Evolutionary conservation across 371 early-diverging fungal species (phyloP).

Genomic region (Mucor ambiguus): DNA sequence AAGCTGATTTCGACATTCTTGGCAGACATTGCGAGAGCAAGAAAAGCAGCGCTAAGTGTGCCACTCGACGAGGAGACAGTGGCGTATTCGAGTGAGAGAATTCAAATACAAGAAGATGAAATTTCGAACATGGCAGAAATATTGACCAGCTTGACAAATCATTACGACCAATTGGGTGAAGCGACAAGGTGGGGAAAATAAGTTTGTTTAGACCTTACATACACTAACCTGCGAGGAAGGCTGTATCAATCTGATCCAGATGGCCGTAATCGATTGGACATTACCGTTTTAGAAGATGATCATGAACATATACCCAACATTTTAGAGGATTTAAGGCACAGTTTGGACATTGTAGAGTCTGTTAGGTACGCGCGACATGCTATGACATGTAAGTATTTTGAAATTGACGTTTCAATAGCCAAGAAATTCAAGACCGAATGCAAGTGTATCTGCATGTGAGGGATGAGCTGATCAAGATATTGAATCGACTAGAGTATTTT

Average conservation of each 20-base stretch:
- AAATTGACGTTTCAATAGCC: constrained; percentile 13
- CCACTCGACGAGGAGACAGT: constrained; percentile 32
- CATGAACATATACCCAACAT: constrained; percentile 49
- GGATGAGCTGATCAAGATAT: constrained; percentile 32
- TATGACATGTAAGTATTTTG: neutral
- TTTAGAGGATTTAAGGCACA: constrained; percentile 35
- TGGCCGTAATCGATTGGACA: constrained; percentile 35
- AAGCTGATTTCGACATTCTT: constrained; percentile 31
- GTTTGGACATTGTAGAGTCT: constrained; percentile 36
- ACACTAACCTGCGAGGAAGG: neutral
- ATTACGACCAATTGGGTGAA: constrained; percentile 52
- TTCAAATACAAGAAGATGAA: constrained; percentile 41
- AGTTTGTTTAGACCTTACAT: neutral
- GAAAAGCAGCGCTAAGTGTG: constrained; percentile 29
- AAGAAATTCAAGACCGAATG: constrained; percentile 36
- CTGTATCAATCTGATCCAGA: constrained; percentile 42
- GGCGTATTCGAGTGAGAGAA: constrained; percentile 32
- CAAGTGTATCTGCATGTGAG: constrained; percentile 33
- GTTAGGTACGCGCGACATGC: constrained; percentile 17
- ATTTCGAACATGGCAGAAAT: constrained; percentile 54
- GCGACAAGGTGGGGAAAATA: constrained; percentile 38
- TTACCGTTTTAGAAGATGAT: constrained; percentile 45
- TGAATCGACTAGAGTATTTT: constrained; percentile 34
- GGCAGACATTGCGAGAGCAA: constrained; percentile 27
- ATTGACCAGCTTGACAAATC: constrained; percentile 46